Evolutionary conservation across 345 rosid genomes (phyloP), one percentile per base, ranked within the genome.

Genomic region (Combretum micranthum): DNA sequence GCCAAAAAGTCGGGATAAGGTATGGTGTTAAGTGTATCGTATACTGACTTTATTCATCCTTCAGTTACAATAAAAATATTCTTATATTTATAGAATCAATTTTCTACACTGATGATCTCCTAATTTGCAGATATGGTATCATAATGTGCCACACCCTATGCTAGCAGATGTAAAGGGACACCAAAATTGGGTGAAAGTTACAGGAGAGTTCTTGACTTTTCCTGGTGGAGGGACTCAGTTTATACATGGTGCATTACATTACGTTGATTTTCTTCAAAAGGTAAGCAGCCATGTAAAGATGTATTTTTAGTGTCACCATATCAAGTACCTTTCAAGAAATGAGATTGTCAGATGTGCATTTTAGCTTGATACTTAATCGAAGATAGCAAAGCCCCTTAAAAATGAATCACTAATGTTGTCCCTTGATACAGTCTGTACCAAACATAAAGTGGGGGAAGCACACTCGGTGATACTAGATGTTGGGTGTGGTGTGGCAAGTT

Each of bases 151-250:
- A 54, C 87, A 89, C 69, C 74, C 86, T 47, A 58, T 15, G 74
- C 74, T 93, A 49, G 97, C 90, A 10, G 75, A 82, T 55, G 79
- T 93, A 62, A 93, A 93, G 71, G 97, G 97, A 55, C 99, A 89
- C 57, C 99, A 93, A 56, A 93, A 93, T 55, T 89, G 97, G 99
- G 86, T 93, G 18, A 89, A 89, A 75, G 87, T 89, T 42, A 76
- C 87, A 1, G 96, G 99, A 11, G 99, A 93, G 67, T 83, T 89
- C 75, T 75, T 93, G 65, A 89, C 88, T 9, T 93, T 93, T 74
- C 99, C 97, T 0, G 96, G 99, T 14, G 96, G 99, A 20, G 99
- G 99, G 23, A 93, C 96, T 2, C 99, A 89, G 69, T 93, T 93
- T 66, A 89, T 89, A 60, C 96, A 89, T 61, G 97, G 97, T 57